These are phyloP conservation scores for Capsicum pubescens DNA, from an alignment of 257 asterid species.

Conservation along the genomic window DNA sequence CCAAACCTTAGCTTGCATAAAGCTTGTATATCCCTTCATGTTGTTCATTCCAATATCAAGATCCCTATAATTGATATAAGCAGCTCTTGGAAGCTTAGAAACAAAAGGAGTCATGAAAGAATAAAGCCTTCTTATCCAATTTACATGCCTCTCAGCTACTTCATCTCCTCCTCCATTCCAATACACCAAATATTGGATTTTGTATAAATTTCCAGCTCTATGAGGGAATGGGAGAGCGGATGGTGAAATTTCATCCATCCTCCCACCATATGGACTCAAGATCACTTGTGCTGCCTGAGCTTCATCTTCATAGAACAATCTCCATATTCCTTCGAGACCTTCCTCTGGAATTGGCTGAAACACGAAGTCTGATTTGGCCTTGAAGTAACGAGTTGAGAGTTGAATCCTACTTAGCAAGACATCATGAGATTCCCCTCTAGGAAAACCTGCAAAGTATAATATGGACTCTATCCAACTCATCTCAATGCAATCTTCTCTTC, in stretches of 20 bases:
- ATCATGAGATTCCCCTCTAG: background rate
- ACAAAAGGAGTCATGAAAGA: background rate
- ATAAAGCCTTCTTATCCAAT: background rate
- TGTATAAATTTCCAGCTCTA: slow-evolving; percentile 15
- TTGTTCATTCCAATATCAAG: slow-evolving; percentile 26
- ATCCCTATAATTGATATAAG: slow-evolving; percentile 21
- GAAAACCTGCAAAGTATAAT: background rate
- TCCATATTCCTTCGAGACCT: too few relatives aligned
- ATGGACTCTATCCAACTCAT: slow-evolving; percentile 5
- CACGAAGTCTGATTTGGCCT: slow-evolving; percentile 2
- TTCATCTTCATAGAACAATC: too few relatives aligned
- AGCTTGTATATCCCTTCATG: background rate
- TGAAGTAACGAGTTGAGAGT: background rate
- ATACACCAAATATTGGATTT: background rate
- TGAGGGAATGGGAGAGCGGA: slow-evolving; percentile 22
- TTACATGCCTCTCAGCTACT: background rate
- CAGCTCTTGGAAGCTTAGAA: background rate
- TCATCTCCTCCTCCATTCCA: background rate
- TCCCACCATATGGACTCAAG: slow-evolving; percentile 24
- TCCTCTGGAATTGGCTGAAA: too few relatives aligned
- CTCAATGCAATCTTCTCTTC: background rate
- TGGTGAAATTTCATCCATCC: slow-evolving; percentile 1
- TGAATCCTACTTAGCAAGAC: background rate
- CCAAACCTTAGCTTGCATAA: background rate
- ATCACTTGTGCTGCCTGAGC: background rate